These are phyloP conservation scores for Magnolia sinica DNA, from an alignment of 164 flowering plant genomes.

Conservation along the genomic window DNA sequence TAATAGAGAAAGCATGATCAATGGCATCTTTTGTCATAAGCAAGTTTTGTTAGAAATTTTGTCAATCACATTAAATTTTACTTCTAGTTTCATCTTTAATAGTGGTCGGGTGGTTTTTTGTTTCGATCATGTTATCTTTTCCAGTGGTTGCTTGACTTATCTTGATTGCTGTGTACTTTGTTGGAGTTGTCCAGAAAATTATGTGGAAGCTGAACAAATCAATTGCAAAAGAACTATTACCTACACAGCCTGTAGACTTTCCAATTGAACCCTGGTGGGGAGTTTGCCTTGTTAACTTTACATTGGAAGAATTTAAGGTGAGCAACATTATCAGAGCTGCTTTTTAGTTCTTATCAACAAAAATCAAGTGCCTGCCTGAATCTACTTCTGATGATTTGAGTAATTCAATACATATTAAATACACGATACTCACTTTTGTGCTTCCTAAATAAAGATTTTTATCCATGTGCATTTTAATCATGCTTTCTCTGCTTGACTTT, in stretches of 20 bases:
- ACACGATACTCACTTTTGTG: background rate
- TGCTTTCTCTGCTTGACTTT: conserved; percentile 2
- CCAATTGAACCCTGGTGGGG: conserved; percentile 99
- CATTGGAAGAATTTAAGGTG: conserved; percentile 98
- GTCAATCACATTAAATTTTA: no score
- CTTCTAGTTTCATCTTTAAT: no score
- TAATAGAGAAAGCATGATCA: no score
- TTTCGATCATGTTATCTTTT: background rate
- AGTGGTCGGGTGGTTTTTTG: background rate
- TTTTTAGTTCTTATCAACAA: background rate
- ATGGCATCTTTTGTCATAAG: no score
- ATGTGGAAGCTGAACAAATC: conserved; percentile 99
- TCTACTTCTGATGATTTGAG: background rate
- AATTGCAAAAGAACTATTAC: conserved; percentile 91
- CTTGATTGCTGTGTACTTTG: conserved; percentile 22
- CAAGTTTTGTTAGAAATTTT: no score
- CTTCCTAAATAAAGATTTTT: background rate
- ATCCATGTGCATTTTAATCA: conserved; percentile 1
- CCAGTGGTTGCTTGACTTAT: conserved; percentile 14
- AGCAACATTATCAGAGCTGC: conserved; percentile 8
- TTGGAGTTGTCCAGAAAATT: conserved; percentile 80
- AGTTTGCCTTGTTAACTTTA: conserved; percentile 92
- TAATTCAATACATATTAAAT: background rate
- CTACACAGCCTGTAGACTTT: conserved; percentile 91
- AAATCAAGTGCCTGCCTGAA: background rate